Evolutionary conservation across 306 rosid species (phyloP), one percentile per base, ranked within the genome.

Genomic region (Glycine latifolia): DNA sequence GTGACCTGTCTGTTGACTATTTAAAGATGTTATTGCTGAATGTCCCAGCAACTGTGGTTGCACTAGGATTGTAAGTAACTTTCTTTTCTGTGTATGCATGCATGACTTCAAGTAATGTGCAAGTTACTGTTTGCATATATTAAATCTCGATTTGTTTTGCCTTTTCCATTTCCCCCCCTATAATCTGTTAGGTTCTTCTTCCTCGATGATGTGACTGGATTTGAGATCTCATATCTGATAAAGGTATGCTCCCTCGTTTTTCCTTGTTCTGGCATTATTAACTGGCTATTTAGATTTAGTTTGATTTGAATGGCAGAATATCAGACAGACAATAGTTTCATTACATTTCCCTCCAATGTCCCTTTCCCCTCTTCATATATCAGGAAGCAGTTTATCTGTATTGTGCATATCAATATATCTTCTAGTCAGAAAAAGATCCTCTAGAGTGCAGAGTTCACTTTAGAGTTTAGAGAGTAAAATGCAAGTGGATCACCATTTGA

Each of bases 191-290:
- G 99, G 94, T 95, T 95, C 87, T 95, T 95, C 90, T 95, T 95
- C 89, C 86, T 95, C 59, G 99, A 95, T 80, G 97, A 93, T 67
- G 67, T 95, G 75, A 93, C 99, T 4, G 99, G 98, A 74, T 93
- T 93, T 46, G 98, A 95, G 84, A 87, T 95, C 80, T 54, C 95
- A 3, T 95, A 87, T 87, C 83, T 95, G 10, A 81, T 95, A 79
- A 93, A 89, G 97, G 98, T 93, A 88, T 46, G 43, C 53, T 59
- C 15, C 5, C 6, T 52, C 41, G 20, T 62, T 62, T 70, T 73
- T 59, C 78, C 49, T 68, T 79, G 35, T 81, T 75, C 15, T 69
- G 48, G 33, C 44, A 53, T 77, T 80, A 10, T 60, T 68, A 39
- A 65, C 11, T 77, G 71, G 43, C 75, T 54, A 54, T 9, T 43